phyloP scores from a whole-genome alignment of 306 rosid genomes.

The Ormosia semicastrata region DNA sequence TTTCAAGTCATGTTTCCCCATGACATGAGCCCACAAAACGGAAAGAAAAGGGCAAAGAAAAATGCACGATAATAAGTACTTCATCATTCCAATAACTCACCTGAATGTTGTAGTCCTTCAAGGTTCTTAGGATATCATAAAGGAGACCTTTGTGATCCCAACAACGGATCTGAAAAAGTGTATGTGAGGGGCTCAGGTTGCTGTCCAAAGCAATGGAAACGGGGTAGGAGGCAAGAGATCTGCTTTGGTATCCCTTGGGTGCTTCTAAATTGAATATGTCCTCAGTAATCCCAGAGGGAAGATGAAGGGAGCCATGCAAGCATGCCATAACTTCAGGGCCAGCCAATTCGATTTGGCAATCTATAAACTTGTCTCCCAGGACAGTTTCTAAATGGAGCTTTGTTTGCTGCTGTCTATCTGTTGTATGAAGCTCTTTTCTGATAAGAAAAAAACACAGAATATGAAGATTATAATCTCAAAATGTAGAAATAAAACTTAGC shows the following conservation, averaged over 20 bases:
- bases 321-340: slow-evolving; percentile 46
- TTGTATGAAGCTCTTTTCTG: slow-evolving; percentile 54
- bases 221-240: slow-evolving; percentile 34
- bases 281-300: slow-evolving; percentile 47
- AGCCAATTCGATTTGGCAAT: slow-evolving; percentile 54
- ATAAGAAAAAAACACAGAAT: neutral
- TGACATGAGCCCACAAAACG: neutral
- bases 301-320: slow-evolving; percentile 41
- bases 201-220: slow-evolving; percentile 47
- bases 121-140: slow-evolving; percentile 61
- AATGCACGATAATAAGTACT: neutral
- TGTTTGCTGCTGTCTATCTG: slow-evolving; percentile 48
- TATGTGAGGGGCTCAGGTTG: slow-evolving; percentile 56
- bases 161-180: slow-evolving; percentile 48
- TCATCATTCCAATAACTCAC: slow-evolving; percentile 11
- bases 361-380: slow-evolving; percentile 34
- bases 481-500: neutral
- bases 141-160: slow-evolving; percentile 61
- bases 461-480: neutral
- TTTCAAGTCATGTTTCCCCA: neutral
- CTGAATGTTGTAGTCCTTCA: slow-evolving; percentile 66
- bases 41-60: neutral
- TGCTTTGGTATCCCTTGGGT: slow-evolving; percentile 24
- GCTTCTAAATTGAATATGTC: slow-evolving; percentile 52
- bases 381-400: slow-evolving; percentile 32